Evolutionary conservation across 2,329 filamentous ascomycete species (phyloP).

Genomic region (Clarireedia homoeocarpa): DNA sequence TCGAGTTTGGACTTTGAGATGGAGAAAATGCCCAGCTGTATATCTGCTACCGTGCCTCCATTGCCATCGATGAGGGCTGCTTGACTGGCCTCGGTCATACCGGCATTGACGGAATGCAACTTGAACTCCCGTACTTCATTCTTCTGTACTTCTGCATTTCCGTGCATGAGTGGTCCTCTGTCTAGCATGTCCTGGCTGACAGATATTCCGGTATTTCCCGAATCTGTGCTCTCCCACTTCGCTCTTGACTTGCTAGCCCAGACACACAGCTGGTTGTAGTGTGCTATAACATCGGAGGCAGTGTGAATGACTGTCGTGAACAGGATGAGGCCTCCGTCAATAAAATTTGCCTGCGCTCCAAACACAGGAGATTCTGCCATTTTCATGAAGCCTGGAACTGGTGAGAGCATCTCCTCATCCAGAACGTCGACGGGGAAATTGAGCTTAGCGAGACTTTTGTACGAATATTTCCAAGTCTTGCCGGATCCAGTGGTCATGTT

Average conservation of each 20-base stretch:
- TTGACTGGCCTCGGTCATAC: not conserved
- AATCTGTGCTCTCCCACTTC: too few relatives aligned
- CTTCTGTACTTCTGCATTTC: not conserved
- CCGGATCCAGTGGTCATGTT: not conserved
- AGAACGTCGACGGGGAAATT: not conserved
- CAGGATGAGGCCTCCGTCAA: not conserved
- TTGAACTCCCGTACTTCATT: not conserved
- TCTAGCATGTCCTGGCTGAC: too few relatives aligned
- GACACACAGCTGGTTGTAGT: too few relatives aligned
- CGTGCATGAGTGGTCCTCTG: not conserved
- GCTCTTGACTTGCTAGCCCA: too few relatives aligned
- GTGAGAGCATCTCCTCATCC: not conserved
- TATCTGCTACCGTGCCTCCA: not conserved
- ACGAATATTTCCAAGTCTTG: not conserved
- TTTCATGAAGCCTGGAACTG: not conserved
- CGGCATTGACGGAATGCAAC: not conserved
- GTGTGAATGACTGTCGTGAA: not conserved
- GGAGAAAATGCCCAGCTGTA: not conserved
- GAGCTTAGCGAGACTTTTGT: not conserved
- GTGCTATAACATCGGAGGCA: not conserved
- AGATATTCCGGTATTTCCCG: too few relatives aligned
- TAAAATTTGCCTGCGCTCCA: not conserved
- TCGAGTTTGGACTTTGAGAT: not conserved
- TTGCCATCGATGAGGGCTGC: not conserved
- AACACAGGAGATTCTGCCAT: not conserved